Percentiles rank a stretch among this genome's conserved stretches.
phyloP scores from a whole-genome alignment of 1,139 yeast species.

The Taphrina communis region DNA sequence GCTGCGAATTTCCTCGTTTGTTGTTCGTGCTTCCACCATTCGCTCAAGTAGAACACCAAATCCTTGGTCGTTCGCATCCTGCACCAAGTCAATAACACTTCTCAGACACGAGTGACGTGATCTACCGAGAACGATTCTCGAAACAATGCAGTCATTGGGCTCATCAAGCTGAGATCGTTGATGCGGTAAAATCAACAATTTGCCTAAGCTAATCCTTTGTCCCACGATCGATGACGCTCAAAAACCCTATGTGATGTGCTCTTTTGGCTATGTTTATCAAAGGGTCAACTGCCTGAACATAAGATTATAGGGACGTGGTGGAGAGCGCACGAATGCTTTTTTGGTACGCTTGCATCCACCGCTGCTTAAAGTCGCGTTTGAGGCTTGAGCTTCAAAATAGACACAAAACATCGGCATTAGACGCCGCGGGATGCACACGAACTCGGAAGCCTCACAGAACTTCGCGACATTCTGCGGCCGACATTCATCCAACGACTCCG shows the following conservation, averaged over 20 bases:
- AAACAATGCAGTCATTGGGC: conserved; percentile 16
- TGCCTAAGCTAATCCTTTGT: background rate
- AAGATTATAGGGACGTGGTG: too few species aligned
- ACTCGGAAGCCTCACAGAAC: too few species aligned
- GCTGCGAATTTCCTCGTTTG: conserved; percentile 56
- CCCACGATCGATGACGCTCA: background rate
- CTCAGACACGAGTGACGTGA: background rate
- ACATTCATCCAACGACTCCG: too few species aligned
- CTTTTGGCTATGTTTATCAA: too few species aligned
- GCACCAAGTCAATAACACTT: background rate
- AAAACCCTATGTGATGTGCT: too few species aligned
- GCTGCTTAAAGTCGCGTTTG: too few species aligned
- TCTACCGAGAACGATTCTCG: conserved; percentile 42
- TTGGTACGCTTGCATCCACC: too few species aligned
- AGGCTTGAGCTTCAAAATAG: background rate
- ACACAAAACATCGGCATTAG: background rate
- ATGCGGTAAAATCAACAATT: too few species aligned
- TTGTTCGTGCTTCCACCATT: conserved; percentile 61
- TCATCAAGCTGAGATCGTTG: background rate
- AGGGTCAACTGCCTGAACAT: too few species aligned
- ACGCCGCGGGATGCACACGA: too few species aligned
- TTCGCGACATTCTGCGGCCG: too few species aligned
- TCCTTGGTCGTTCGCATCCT: conserved; percentile 45
- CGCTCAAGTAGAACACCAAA: conserved; percentile 58
- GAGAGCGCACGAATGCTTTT: too few species aligned